Evolutionary conservation across 148 eudicot genomes (phyloP).

Genomic region (Fagopyrum homotropicum): DNA sequence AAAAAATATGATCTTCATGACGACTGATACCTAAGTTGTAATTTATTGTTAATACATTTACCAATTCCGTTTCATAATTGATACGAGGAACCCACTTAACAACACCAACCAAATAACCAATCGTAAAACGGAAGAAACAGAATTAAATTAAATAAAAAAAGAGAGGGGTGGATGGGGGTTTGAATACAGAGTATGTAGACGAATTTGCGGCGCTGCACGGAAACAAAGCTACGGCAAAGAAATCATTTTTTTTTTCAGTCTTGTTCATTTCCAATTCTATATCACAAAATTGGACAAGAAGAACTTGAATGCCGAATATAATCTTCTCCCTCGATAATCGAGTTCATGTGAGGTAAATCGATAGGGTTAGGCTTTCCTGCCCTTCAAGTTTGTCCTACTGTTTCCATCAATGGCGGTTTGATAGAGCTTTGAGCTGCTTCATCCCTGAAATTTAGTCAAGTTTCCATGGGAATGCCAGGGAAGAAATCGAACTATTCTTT

Average conservation of each 20-base stretch:
- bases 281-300: not conserved
- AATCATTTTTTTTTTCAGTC: not conserved
- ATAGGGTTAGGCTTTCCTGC: not conserved
- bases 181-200: not conserved
- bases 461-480: slow-evolving; percentile 58
- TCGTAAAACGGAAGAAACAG: too few species aligned
- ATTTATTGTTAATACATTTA: too few species aligned
- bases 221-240: not conserved
- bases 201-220: not conserved
- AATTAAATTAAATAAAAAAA: too few species aligned
- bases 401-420: slow-evolving; percentile 24
- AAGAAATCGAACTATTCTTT: slow-evolving; percentile 64
- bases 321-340: not conserved
- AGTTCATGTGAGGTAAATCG: not conserved
- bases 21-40: too few species aligned
- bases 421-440: slow-evolving; percentile 12
- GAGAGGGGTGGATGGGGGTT: not conserved
- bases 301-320: not conserved
- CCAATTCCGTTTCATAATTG: too few species aligned
- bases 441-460: not conserved
- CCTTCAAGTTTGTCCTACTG: not conserved
- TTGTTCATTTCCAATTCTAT: not conserved
- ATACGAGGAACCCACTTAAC: too few species aligned
- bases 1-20: too few species aligned
- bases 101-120: too few species aligned